Evolutionary conservation across 257 asterid genomes (phyloP), one percentile per base, ranked within the genome.

Genomic region (Ilex asprella): DNA sequence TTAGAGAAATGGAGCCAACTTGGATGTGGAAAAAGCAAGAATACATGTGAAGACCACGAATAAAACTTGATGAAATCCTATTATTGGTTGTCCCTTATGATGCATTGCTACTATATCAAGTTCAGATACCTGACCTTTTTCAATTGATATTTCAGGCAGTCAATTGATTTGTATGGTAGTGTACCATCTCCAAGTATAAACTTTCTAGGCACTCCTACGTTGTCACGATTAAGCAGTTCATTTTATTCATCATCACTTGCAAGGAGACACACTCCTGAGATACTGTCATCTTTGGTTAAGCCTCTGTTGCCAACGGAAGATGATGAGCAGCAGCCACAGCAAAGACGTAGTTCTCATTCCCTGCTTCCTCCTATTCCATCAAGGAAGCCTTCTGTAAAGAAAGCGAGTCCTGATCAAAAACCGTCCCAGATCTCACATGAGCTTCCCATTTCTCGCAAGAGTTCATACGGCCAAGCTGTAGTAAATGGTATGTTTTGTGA

Each of bases 101-200:
- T 21, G 7, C 47, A 11, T 41, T 41, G 47, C 12, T 41, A 6
- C 47, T 41, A 7, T 41, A 41, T 41, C 47, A 1, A 11, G 47
- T 41, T 41, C 30, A 10, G 15, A 53, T 1, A 54, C 64, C 59
- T 52, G 57, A 16, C 57, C 29, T 7, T 52, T 64, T 2, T 6
- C 32, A 60, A 70, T 67, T 39, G 59, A 53, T 67, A 66, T 76
- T 63, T 50, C 86, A 87, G 99, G 86, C 95, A 89, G 69, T 93
- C 96, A 21, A 89, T 93, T 12, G 97, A 93, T 77, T 70, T 93
- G 56, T 93, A 85, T 69, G 72, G 92, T 54, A 93, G 97, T 49
- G 88, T 93, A 51, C 99, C 83, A 5, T 93, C 99, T 59, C 97
- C 99, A 12, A 84, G 87, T 57, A 72, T 89, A 30, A 80, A 73